phyloP scores from a whole-genome alignment of 495 filamentous ascomycete species.

The Penicillium manginii region DNA sequence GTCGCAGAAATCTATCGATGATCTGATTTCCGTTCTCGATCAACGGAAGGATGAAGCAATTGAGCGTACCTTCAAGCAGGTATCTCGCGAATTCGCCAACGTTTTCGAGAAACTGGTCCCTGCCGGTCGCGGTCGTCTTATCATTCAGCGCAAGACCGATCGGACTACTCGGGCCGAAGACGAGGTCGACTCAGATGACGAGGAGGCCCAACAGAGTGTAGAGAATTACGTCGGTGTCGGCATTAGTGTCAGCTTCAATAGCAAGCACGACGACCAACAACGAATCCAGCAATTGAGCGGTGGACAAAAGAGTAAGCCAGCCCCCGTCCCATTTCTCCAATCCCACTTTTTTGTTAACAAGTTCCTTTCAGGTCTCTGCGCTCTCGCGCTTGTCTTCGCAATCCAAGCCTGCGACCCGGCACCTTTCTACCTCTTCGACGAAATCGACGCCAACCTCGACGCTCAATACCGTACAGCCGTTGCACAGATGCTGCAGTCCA shows the following conservation, averaged over 20 bases:
- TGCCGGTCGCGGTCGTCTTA: constrained; percentile 84
- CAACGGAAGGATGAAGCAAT: constrained; percentile 92
- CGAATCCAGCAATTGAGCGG: constrained; percentile 95
- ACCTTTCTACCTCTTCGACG: constrained; percentile 98
- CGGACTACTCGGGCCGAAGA: constrained; percentile 62
- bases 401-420: constrained; percentile 97
- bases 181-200: constrained; percentile 68
- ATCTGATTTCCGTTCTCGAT: constrained; percentile 85
- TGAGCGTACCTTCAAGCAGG: constrained; percentile 97
- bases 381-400: constrained; percentile 95
- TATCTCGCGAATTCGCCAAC: constrained; percentile 84
- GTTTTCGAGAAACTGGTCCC: constrained; percentile 96
- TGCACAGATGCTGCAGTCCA: constrained; percentile 80
- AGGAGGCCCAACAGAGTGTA: constrained; percentile 64
- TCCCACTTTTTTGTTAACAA: constrained; percentile 25
- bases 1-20: constrained; percentile 81
- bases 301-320: constrained; percentile 87
- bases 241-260: constrained; percentile 99
- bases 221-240: constrained; percentile 98
- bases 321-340: neutral
- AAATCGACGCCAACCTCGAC: constrained; percentile 98
- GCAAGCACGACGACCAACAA: constrained; percentile 96
- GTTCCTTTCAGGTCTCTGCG: constrained; percentile 72
- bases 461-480: constrained; percentile 96
- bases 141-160: constrained; percentile 92